phyloP scores from a whole-genome alignment of 495 filamentous ascomycete genomes.

The Aspergillus affinis region DNA sequence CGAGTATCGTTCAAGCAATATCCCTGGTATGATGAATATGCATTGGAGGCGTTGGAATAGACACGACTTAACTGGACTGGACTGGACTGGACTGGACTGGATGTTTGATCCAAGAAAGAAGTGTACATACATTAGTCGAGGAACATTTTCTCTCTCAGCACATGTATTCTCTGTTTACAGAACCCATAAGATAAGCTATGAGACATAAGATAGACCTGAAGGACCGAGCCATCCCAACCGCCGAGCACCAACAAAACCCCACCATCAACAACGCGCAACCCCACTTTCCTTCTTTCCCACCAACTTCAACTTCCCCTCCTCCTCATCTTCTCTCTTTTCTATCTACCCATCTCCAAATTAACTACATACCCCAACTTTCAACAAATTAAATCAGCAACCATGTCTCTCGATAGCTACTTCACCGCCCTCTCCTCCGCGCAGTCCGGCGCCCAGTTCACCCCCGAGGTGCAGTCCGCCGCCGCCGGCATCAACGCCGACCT shows the following conservation, averaged over 20 bases:
- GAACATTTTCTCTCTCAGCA: too few species aligned
- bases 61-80: neutral
- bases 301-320: neutral
- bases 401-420: slow-evolving; percentile 35
- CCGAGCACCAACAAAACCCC: slow-evolving; percentile 1
- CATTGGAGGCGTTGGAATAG: neutral
- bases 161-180: too few species aligned
- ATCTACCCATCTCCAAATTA: neutral
- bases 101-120: neutral
- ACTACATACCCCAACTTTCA: neutral
- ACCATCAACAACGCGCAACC: slow-evolving; percentile 1
- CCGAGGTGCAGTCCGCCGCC: slow-evolving; percentile 34
- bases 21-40: slow-evolving; percentile 5
- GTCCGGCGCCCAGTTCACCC: slow-evolving; percentile 31
- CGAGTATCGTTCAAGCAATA: neutral
- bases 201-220: too few species aligned
- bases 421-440: slow-evolving; percentile 34
- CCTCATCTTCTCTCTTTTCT: neutral
- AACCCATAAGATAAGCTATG: too few species aligned
- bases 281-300: slow-evolving; percentile 8
- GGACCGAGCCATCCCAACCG: neutral
- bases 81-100: neutral
- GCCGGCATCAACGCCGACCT: slow-evolving; percentile 27
- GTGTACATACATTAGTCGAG: neutral
- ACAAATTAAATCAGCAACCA: slow-evolving; percentile 16